These are phyloP conservation scores for Aspergillus viridinutans DNA, from an alignment of 2,329 filamentous ascomycete species.

Conservation along the genomic window DNA sequence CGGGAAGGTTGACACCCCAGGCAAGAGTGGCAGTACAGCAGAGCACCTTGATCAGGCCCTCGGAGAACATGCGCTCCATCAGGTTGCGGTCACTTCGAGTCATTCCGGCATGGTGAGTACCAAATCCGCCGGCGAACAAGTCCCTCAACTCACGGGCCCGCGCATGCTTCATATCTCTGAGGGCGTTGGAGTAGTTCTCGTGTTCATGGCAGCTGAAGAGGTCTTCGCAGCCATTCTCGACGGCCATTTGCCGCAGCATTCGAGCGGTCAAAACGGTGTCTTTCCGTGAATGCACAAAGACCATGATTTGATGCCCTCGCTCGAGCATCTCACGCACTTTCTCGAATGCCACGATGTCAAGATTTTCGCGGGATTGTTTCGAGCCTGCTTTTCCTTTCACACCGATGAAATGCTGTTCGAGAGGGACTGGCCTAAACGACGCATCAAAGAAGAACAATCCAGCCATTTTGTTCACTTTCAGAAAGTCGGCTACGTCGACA, in stretches of 20 bases:
- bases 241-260: constrained; percentile 79
- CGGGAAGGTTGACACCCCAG: constrained; percentile 98
- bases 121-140: constrained; percentile 82
- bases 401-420: constrained; percentile 96
- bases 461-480: constrained; percentile 89
- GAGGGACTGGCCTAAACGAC: constrained; percentile 90
- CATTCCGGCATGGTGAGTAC: constrained; percentile 97
- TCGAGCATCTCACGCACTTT: constrained; percentile 94
- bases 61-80: constrained; percentile 86
- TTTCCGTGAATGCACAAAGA: constrained; percentile 95
- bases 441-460: constrained; percentile 96
- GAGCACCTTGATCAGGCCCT: constrained; percentile 92
- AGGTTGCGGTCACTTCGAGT: constrained; percentile 87
- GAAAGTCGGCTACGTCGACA: constrained; percentile 91
- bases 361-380: constrained; percentile 78
- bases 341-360: constrained; percentile 83
- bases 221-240: constrained; percentile 72
- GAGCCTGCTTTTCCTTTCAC: constrained; percentile 82
- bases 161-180: constrained; percentile 79
- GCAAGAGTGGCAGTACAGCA: constrained; percentile 97
- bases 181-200: constrained; percentile 72
- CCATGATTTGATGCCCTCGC: constrained; percentile 94
- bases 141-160: constrained; percentile 85
- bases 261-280: constrained; percentile 88
- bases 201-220: constrained; percentile 78